Conservation (phyloP, 352 stramenopile genomes). For the Phytophthora cryptogea region DNA sequence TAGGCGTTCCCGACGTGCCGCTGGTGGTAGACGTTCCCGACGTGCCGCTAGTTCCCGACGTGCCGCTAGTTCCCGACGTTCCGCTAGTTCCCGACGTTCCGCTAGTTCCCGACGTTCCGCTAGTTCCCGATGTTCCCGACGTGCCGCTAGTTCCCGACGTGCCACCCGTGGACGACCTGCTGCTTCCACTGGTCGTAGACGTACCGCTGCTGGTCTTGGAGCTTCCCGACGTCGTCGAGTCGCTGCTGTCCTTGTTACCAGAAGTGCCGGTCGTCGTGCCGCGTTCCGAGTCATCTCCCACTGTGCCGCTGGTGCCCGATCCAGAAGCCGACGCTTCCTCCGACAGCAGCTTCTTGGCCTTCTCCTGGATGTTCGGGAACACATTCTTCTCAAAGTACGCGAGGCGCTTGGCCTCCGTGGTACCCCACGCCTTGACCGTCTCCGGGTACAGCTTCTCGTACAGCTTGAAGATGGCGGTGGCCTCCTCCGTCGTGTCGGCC, state of each 20-base stretch:
- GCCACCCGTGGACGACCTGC: slow-evolving; percentile 4
- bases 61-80: slow-evolving; percentile 5
- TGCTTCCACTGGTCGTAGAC: slow-evolving; percentile 19
- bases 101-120: neutral
- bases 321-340: slow-evolving; percentile 19
- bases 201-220: slow-evolving; percentile 15
- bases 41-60: slow-evolving; percentile 8
- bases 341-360: slow-evolving; percentile 33
- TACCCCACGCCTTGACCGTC: slow-evolving; percentile 47
- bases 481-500: slow-evolving; percentile 43
- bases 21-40: neutral
- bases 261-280: slow-evolving; percentile 15
- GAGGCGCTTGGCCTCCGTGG: slow-evolving; percentile 48
- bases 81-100: slow-evolving; percentile 7
- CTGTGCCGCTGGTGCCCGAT: slow-evolving; percentile 26
- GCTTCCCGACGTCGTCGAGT: slow-evolving; percentile 24
- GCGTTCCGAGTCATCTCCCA: slow-evolving; percentile 14
- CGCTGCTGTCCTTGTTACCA: neutral
- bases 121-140: slow-evolving; percentile 2
- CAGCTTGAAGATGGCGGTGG: slow-evolving; percentile 61
- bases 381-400: slow-evolving; percentile 66
- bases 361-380: slow-evolving; percentile 61
- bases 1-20: neutral
- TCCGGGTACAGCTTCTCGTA: slow-evolving; percentile 62
- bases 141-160: slow-evolving; percentile 8